Evolutionary conservation across 164 flowering plant species (phyloP), one percentile per base, ranked within the genome.

Genomic region (Nelumbo lutea): DNA sequence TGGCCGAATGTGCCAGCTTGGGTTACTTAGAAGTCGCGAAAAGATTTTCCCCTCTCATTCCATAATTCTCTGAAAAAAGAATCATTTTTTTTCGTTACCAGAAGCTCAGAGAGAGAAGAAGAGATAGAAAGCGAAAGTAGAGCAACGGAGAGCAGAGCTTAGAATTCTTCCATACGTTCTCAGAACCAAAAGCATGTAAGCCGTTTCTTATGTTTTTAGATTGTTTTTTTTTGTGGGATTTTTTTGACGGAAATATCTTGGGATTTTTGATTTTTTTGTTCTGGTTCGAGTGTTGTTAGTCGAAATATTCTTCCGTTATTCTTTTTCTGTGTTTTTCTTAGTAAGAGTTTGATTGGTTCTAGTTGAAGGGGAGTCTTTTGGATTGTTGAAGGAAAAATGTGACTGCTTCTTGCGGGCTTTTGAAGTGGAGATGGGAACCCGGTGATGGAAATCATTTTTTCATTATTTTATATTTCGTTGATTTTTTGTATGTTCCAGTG

Each of bases 11-110:
- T 41, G 75, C 68, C 74, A 71, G 69, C 60, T 64, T 2, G 58
- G 73, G 62, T 14, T 59, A 78, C 70, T 68, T 46, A 47, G 27
- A 79, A 68, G 52, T 76, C 83, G 60, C 79, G 65, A 70, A 83
- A 88, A 84, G 88, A 84, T 87, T 84, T 81, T 68, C 64, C 65
- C 62, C 71, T 50, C 62, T 61, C 68, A 55, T 59, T 55, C 41
- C 38, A 14, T 41, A 50, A 68, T 62, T 48, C 44, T 8, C 50
- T 53, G 45, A 6, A 51, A 27, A 65, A 51, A 6, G 10, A 40
- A 38, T 56, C 9, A 39, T 15, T 43, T 7, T 56, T 57, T 15
- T 6, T 42, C 11, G 27, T 66, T 62, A 27, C 43, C 50, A n/a
- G 46, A 8, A 42, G 6, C 65, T 11, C 57, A 53, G 15, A 53